phyloP scores from a whole-genome alignment of 2,329 filamentous ascomycete species.

The Claviceps citrina region DNA sequence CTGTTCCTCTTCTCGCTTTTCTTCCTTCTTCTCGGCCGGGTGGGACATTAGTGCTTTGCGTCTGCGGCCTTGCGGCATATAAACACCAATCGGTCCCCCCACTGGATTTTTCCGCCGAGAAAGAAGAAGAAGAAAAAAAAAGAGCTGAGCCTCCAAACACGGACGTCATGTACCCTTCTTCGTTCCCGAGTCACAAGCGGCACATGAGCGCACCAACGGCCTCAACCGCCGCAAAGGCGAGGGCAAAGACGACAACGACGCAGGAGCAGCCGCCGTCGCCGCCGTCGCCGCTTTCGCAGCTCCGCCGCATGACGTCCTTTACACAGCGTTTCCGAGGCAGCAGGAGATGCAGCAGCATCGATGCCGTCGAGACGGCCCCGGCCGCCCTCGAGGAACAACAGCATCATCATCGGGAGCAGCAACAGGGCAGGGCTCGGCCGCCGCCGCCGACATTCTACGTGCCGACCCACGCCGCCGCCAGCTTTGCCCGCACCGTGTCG shows the following conservation, averaged over 20 bases:
- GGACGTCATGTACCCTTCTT: too few species aligned
- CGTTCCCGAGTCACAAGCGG: neutral
- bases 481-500: slow-evolving; percentile 12
- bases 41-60: too few species aligned
- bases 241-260: neutral
- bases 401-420: neutral
- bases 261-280: neutral
- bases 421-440: neutral
- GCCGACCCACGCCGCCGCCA: slow-evolving; percentile 17
- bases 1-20: too few species aligned
- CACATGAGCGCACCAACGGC: neutral
- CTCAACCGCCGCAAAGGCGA: neutral
- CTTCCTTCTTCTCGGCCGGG: too few species aligned
- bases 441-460: slow-evolving; percentile 9
- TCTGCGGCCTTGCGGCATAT: too few species aligned
- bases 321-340: slow-evolving; percentile 3
- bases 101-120: too few species aligned
- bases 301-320: slow-evolving; percentile 5
- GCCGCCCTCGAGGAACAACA: neutral
- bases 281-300: neutral
- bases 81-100: too few species aligned
- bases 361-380: too few species aligned
- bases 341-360: too few species aligned
- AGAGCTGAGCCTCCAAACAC: too few species aligned
- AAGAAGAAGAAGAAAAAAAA: too few species aligned